phyloP scores from a whole-genome alignment of 1,284 basidiomycete genomes.

The Pisolithus thermaeus region DNA sequence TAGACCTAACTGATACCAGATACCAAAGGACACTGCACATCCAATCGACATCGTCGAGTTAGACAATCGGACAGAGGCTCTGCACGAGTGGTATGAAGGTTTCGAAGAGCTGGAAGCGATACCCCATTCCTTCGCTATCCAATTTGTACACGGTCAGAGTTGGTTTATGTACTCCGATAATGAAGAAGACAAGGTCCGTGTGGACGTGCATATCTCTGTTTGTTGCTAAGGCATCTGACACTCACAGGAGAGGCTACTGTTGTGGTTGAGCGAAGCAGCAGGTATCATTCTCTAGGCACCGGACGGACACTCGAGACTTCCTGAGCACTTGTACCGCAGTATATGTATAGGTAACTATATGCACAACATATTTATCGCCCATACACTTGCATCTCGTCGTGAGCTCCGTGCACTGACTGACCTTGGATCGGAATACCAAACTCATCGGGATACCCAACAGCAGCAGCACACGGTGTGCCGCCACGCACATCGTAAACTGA shows the following conservation, averaged over 20 bases:
- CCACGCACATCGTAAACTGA: too few species aligned
- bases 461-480: too few species aligned
- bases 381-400: too few species aligned
- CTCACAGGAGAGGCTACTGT: conserved; percentile 22
- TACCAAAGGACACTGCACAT: conserved; percentile 42
- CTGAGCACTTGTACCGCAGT: background rate
- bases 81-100: conserved; percentile 66
- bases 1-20: background rate
- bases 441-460: too few species aligned
- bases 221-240: background rate
- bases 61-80: conserved; percentile 37
- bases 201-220: background rate
- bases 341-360: background rate
- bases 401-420: too few species aligned
- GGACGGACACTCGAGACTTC: background rate
- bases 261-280: conserved; percentile 27
- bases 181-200: conserved; percentile 59
- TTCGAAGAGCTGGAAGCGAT: conserved; percentile 69
- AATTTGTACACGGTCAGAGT: conserved; percentile 44
- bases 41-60: conserved; percentile 47
- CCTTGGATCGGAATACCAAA: too few species aligned
- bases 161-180: conserved; percentile 66
- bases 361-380: background rate
- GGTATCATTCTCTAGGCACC: conserved; percentile 22
- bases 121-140: conserved; percentile 63